A percentile compares a stretch with the other conserved stretches of the same genome.
These are phyloP conservation scores for Cutaneotrichosporon mucoides DNA, from an alignment of 1,284 basidiomycete species.

Conservation along the genomic window DNA sequence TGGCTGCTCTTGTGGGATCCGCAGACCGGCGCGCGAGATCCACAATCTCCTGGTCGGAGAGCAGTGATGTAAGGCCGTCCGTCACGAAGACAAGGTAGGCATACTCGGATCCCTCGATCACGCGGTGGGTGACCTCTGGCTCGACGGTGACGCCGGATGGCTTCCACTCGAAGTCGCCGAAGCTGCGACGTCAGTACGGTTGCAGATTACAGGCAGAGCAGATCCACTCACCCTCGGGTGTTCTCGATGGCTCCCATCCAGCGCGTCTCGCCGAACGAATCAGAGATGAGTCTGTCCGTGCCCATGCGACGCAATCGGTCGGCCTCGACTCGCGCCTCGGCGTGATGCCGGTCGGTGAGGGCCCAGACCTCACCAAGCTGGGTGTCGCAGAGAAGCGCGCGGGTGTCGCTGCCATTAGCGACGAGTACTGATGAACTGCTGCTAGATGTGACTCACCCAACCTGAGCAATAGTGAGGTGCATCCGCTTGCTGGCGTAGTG, in stretches of 20 bases:
- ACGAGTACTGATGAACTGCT: neutral
- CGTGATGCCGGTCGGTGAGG: constrained; percentile 89
- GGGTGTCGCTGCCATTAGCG: constrained; percentile 66
- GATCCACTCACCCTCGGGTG: constrained; percentile 66
- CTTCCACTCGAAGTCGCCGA: constrained; percentile 90
- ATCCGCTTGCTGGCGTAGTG: constrained; percentile 71
- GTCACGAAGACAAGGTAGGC: constrained; percentile 76
- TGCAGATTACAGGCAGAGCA: constrained; percentile 3
- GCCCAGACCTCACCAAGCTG: constrained; percentile 66
- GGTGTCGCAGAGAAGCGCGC: constrained; percentile 74
- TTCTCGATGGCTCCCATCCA: constrained; percentile 97
- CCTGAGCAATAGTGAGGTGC: constrained; percentile 82
- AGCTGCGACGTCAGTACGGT: constrained; percentile 51
- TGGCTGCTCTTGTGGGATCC: constrained; percentile 75
- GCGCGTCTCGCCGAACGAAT: constrained; percentile 90
- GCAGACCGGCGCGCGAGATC: constrained; percentile 73
- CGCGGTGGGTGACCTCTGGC: constrained; percentile 78
- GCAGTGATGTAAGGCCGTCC: constrained; percentile 84
- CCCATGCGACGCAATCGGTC: constrained; percentile 81
- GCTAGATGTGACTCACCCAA: constrained; percentile 59
- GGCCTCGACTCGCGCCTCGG: constrained; percentile 81
- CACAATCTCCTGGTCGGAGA: constrained; percentile 90
- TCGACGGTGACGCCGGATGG: constrained; percentile 88
- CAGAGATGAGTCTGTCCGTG: constrained; percentile 68
- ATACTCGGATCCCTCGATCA: constrained; percentile 70